Conservation (phyloP, 148 eudicot species). For the Camellia sinensis region DNA sequence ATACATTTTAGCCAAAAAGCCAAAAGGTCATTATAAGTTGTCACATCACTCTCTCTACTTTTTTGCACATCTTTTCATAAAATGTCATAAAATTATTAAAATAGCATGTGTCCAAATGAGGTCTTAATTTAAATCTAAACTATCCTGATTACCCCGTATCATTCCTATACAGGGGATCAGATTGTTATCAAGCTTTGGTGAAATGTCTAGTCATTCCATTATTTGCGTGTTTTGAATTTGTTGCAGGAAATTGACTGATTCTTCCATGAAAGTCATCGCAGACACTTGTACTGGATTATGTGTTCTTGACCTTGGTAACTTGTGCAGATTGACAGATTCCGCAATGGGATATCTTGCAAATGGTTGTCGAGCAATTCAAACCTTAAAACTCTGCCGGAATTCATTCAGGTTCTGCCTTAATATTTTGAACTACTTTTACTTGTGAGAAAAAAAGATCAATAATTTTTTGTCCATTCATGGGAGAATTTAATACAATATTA, state of each 20-base stretch:
- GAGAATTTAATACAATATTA: no score
- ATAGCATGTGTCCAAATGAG: no score
- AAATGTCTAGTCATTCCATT: background rate
- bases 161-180: background rate
- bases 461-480: background rate
- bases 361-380: constrained; percentile 58
- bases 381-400: constrained; percentile 57
- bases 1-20: no score
- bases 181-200: background rate
- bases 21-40: no score
- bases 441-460: background rate
- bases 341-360: constrained; percentile 70
- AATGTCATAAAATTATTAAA: no score
- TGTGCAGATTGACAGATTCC: constrained; percentile 64
- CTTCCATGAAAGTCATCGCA: constrained; percentile 58
- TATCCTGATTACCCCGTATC: background rate
- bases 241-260: constrained; percentile 79
- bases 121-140: background rate
- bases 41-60: no score
- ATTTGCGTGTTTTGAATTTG: constrained; percentile 12
- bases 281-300: constrained; percentile 55
- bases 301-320: constrained; percentile 58
- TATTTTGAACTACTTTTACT: background rate
- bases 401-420: constrained; percentile 58
- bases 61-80: no score